Conservation (phyloP, 2,329 filamentous ascomycete species). For the Trichophyton rubrum region DNA sequence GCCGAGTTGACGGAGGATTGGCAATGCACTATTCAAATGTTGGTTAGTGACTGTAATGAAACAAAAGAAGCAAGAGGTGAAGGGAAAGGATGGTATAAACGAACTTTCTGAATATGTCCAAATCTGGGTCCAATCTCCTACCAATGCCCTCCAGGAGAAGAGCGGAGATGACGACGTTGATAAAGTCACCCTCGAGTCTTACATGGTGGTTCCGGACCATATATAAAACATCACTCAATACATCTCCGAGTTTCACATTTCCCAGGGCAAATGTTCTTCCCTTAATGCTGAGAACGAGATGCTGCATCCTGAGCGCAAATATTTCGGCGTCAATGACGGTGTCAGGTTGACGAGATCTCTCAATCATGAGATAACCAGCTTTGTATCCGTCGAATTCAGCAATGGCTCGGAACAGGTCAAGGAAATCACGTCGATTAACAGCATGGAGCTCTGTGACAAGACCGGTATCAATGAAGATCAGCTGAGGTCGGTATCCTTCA, state of each 20-base stretch:
- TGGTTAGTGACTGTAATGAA: constrained; percentile 4
- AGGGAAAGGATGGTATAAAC: constrained; percentile 16
- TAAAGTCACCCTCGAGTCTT: constrained; percentile 88
- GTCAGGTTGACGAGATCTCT: constrained; percentile 83
- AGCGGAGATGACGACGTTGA: constrained; percentile 95
- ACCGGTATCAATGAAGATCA: constrained; percentile 95
- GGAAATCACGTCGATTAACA: constrained; percentile 75
- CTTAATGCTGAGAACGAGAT: constrained; percentile 84
- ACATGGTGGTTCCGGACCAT: constrained; percentile 94
- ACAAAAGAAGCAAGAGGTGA: neutral
- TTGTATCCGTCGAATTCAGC: constrained; percentile 96
- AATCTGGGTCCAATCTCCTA: constrained; percentile 66
- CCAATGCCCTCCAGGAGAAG: constrained; percentile 89
- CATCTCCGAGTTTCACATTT: constrained; percentile 91
- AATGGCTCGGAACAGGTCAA: constrained; percentile 89
- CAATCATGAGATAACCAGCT: constrained; percentile 89
- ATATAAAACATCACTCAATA: constrained; percentile 73
- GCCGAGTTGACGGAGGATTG: constrained; percentile 78
- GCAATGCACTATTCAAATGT: constrained; percentile 55
- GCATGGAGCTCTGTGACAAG: constrained; percentile 87
- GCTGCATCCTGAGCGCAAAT: constrained; percentile 93
- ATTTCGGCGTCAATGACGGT: constrained; percentile 80
- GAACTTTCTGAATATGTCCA: constrained; percentile 71
- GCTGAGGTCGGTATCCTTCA: constrained; percentile 82
- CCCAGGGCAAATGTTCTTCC: constrained; percentile 79